Conservation (phyloP, 768 basidiomycete genomes). For the Rhizopogon sp. region DNA sequence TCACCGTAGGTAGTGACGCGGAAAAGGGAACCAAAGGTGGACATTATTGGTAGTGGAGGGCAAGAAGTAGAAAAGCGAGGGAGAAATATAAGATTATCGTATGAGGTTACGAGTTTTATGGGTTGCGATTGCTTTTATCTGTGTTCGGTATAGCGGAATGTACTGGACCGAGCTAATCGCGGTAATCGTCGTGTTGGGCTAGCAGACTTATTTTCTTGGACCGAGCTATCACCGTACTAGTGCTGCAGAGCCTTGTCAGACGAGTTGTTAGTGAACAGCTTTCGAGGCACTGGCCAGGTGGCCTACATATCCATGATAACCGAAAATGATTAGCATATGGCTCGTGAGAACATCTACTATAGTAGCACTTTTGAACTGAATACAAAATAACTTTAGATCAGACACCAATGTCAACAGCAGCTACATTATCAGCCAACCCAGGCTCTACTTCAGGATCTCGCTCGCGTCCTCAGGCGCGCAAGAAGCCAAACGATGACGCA, state of each 20-base stretch:
- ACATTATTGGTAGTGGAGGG: conserved; percentile 66
- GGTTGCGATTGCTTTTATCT: conserved; percentile 8
- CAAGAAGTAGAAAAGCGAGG: conserved; percentile 7
- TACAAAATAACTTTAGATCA: neutral
- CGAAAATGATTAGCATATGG: neutral
- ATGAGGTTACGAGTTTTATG: conserved; percentile 1
- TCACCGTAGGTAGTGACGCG: conserved; percentile 98
- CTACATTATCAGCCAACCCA: conserved; percentile 10
- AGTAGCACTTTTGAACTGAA: neutral
- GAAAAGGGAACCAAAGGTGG: conserved; percentile 87
- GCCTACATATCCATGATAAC: neutral
- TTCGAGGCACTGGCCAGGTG: neutral
- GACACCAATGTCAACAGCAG: conserved; percentile 5
- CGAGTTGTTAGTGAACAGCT: conserved; percentile 3
- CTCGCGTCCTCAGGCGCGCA: conserved; percentile 59
- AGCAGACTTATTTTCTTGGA: neutral
- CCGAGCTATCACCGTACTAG: neutral
- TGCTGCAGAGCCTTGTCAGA: conserved; percentile 2
- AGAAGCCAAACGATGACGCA: conserved; percentile 63
- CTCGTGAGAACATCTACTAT: conserved; percentile 1
- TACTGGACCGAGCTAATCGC: conserved; percentile 18
- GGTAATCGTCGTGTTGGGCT: conserved; percentile 2
- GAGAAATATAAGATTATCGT: conserved; percentile 3
- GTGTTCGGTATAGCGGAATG: conserved; percentile 7
- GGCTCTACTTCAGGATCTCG: conserved; percentile 42